Base-by-base conservation (phyloP, 768 basidiomycete species). In the Wakefieldia striispora region DNA sequence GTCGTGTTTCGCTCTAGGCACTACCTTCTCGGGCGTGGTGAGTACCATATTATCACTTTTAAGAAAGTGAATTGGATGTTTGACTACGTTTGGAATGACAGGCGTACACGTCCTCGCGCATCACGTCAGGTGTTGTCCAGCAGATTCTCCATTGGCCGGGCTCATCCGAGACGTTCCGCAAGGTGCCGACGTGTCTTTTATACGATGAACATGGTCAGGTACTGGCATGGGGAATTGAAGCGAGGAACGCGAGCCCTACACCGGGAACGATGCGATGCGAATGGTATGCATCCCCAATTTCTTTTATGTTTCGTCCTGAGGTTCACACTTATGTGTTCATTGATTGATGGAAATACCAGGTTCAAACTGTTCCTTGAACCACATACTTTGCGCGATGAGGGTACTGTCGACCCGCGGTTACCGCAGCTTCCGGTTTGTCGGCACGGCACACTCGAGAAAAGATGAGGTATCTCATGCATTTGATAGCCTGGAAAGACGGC, bases 341-440 rank as follows among this genome's bases (percentile, higher is more conserved):
- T 3, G n/a, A n/a, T 27, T 27, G 10, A 27, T 13, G 11, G 8
- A 26, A n/a, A 26, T n/a, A 27, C n/a, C 43, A 77, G 82, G 84
- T 95, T 93, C 75, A 94, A 94, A 62, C 72, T 94, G 45, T 91
- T 89, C 67, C 74, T 95, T 49, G 90, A 93, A 60, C 91, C 92
- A 3, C 80, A 79, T 46, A 88, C 82, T 0, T 73, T 93, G 39
- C 84, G 91, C 31, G 85, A 91, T 62, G 79, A 85, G 56, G 75
- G 76, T 21, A 65, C 79, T 2, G 64, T 90, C 26, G 90, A 94
- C 70, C 85, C 84, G 45, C 84, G 91, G 31, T 75, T 94, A 17
- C 91, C 92, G 27, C 73, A 77, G 5, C 69, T 93, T 10, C 92
- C 91, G 29, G 90, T 91, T 61, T 56, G 86, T 75, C 16, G 20